Base-by-base conservation (phyloP, 148 eudicot species). In the Rhododendron vialii region DNA sequence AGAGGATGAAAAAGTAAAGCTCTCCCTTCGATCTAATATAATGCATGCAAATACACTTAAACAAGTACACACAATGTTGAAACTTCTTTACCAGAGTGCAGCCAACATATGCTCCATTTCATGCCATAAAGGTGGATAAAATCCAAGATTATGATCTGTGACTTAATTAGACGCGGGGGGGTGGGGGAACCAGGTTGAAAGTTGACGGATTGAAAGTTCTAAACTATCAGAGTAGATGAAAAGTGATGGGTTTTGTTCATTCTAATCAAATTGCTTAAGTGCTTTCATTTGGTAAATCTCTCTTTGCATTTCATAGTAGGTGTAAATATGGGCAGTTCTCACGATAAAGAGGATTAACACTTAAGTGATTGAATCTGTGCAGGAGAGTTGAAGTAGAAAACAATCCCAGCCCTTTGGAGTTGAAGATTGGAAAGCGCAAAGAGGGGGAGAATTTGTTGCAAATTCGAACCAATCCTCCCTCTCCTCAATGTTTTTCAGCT, bases 401-500 rank as follows among this genome's bases (percentile, higher is more conserved):
- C 88, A 87, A 87, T 45, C 95, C 96, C 3, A 71, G 90, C 80
- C 50, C 89, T 83, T 76, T 96, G 84, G 88, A 92, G 91, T 76
- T 94, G 93, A 93, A 90, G 86, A 86, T 86, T 57, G 63, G 86
- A 22, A 93, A 90, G 75, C 74, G 84, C 84, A 88, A 87, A 67
- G 90, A 92, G 6, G 87, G 85, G 71, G 89, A 87, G 15, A 87
- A 83, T 24, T 71, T 89, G 81, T 55, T 90, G 85, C 89, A 87
- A 38, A 92, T 96, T 61, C 91, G 94, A 69, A 94, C 94, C 0
- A 86, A 87, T 83, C 99, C 99, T 86, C 99, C 99, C 48, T 93
- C 99, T 28, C 98, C 98, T 24, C 99, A 96, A 86, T 91, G 99
- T 50, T 96, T 96, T 81, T 96, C 99, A 36, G 98, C 92, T 43